Percentiles rank a stretch among this genome's conserved stretches.
Evolutionary conservation across 352 stramenopile species (phyloP).

Genomic region (Phytophthora kernoviae): DNA sequence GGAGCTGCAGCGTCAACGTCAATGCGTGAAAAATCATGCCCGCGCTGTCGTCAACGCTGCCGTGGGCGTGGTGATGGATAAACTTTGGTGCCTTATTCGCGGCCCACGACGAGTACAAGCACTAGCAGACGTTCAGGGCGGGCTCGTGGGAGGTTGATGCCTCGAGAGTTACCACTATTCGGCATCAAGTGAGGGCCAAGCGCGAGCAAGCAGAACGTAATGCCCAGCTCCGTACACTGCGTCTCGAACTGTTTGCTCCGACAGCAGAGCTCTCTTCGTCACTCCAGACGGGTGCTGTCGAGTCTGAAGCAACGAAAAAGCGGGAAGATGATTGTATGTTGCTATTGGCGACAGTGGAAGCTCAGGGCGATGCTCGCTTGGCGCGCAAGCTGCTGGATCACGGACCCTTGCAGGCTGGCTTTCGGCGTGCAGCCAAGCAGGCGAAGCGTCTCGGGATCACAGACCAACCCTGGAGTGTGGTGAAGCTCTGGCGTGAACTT

Average conservation of each 20-base stretch:
- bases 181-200: conserved; percentile 29
- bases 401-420: conserved; percentile 28
- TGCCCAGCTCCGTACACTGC: conserved; percentile 31
- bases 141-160: conserved; percentile 8
- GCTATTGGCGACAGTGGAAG: conserved; percentile 56
- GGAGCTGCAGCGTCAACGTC: conserved; percentile 44
- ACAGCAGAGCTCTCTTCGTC: conserved; percentile 10
- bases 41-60: conserved; percentile 36
- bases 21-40: conserved; percentile 28
- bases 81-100: conserved; percentile 31
- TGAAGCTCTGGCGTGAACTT: conserved; percentile 66
- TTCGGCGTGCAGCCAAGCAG: conserved; percentile 51
- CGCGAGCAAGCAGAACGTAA: conserved; percentile 43
- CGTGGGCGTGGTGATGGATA: conserved; percentile 40
- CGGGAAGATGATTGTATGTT: conserved; percentile 28
- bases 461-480: conserved; percentile 43
- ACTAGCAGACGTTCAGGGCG: conserved; percentile 14
- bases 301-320: conserved; percentile 2
- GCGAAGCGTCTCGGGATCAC: conserved; percentile 41
- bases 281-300: neutral
- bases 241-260: conserved; percentile 53
- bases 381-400: conserved; percentile 47
- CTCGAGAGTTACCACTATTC: conserved; percentile 5
- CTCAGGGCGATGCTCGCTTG: conserved; percentile 48
- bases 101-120: conserved; percentile 8